These are phyloP conservation scores for Xylaria intraflava DNA, from an alignment of 495 filamentous ascomycete species.

Conservation along the genomic window DNA sequence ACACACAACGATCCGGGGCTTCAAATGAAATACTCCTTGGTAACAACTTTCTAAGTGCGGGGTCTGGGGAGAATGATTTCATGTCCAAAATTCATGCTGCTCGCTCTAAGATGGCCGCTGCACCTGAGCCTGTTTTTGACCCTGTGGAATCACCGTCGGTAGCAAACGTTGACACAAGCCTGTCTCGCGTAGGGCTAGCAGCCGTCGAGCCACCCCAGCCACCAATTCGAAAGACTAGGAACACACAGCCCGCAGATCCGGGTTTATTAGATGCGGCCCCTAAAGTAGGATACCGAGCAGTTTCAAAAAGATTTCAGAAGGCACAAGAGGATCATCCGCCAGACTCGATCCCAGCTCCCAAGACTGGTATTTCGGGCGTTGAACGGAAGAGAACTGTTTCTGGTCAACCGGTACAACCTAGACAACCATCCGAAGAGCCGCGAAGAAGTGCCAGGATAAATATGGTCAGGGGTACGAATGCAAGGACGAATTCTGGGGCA, in stretches of 20 bases:
- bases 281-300: conserved; percentile 52
- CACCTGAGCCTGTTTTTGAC: conserved; percentile 21
- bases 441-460: conserved; percentile 71
- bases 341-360: conserved; percentile 19
- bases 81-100: conserved; percentile 36
- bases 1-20: conserved; percentile 27
- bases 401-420: conserved; percentile 63
- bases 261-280: conserved; percentile 56
- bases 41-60: conserved; percentile 27
- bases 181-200: conserved; percentile 25
- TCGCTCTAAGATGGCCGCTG: conserved; percentile 27
- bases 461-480: conserved; percentile 47
- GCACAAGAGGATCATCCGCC: conserved; percentile 35
- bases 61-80: conserved; percentile 35
- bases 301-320: conserved; percentile 45
- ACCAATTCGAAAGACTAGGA: conserved; percentile 55
- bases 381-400: conserved; percentile 82
- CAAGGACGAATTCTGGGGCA: conserved; percentile 59
- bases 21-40: conserved; percentile 31
- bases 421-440: conserved; percentile 54
- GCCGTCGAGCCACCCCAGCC: conserved; percentile 59
- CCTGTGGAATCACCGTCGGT: conserved; percentile 37
- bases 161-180: conserved; percentile 27
- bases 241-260: conserved; percentile 48
- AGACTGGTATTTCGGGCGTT: conserved; percentile 25